Base-by-base conservation (phyloP, 176 grass and related monocot species). In the Raddia distichophylla region DNA sequence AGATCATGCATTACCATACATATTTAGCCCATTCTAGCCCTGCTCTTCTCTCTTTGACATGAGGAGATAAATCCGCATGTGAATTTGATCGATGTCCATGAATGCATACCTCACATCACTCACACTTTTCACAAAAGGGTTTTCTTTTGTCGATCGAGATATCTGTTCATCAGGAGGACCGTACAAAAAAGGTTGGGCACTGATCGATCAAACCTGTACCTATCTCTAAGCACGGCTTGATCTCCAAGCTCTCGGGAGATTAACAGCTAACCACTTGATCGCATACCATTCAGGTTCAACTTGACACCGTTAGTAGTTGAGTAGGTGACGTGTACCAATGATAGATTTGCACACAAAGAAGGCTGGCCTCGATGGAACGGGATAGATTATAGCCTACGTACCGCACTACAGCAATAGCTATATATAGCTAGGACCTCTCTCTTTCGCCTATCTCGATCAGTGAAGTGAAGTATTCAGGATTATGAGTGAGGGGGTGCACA, bases 311-410 rank as follows among this genome's bases (percentile, higher is more conserved):
- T 2, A 40, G 37, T 16, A 35, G 35, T 19, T 58, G 1, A 58
- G 65, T 19, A 18, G 79, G 55, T 71, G 16, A 48, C 55, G 50
- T 56, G 37, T 2, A 40, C 37, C 79, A 51, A 51, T 60, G 45
- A 82, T 62, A 73, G 32, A 72, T 73, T 82, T 42, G 68, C 80
- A 62, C 44, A 34, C 11, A 71, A 72, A 62, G 56, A 20, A 46
- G 42, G 5, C 44, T 17, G 8, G 17, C 44, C 10, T 50, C 17
- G 56, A 71, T 71, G 22, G 56, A 82, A 22, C 68, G 71, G 5
- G 79, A 81, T 27, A 60, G 16, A 13, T 60, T 71, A 81, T 67
- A 27, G 45, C 45, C 45, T 62, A 82, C 27, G 27, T 27, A 82
- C 80, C 32, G 51, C 79, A 40, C 67, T 61, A 37, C 5, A 62